Evolutionary conservation across 371 early-diverging fungal species (phyloP), one percentile per base, ranked within the genome.

Genomic region (Rhizopus sp.): DNA sequence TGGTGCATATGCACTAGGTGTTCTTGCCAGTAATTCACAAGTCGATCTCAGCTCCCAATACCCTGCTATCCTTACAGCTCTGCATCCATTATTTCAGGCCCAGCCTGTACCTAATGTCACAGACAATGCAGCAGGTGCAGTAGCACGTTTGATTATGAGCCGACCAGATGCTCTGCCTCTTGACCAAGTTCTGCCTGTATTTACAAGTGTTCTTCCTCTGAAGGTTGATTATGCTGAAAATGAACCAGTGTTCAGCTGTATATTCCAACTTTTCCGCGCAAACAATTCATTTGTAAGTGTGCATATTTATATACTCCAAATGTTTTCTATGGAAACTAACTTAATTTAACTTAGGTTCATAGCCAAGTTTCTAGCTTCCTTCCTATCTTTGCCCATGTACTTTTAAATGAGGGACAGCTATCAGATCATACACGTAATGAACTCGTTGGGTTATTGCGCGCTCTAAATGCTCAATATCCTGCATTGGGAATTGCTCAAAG

Each of bases 121-220:
- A 16, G 96, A 96, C 73, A 96, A 96, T 68, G 96, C 96, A 31
- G 87, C 89, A 49, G 95, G 95, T 32, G 90, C 93, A 46, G 88
- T 93, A 30, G 88, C 90, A 12, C 82, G 95, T 39, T 82, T 94
- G 69, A 88, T 93, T 54, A 62, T 91, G 53, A 75, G 78, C 42
- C 75, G 81, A 62, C 88, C 92, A 7, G 70, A 82, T 34, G 85
- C 84, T 5, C 82, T 92, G 5, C 93, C 93, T 9, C 64, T 91
- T 44, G 88, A 83, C 46, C 86, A 83, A 55, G 85, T 89, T 13
- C 64, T 94, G 31, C 91, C 92, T 29, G 86, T 82, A 17, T 78
- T 92, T 66, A 70, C 89, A 8, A 64, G 66, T 32, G 81, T 82
- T 2, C 63, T 95, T 60, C 95, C 95, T 31, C 68, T 95, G 40